Evolutionary conservation across 805 yeast species (phyloP), one percentile per base, ranked within the genome.

Genomic region (Teunomyces stri): DNA sequence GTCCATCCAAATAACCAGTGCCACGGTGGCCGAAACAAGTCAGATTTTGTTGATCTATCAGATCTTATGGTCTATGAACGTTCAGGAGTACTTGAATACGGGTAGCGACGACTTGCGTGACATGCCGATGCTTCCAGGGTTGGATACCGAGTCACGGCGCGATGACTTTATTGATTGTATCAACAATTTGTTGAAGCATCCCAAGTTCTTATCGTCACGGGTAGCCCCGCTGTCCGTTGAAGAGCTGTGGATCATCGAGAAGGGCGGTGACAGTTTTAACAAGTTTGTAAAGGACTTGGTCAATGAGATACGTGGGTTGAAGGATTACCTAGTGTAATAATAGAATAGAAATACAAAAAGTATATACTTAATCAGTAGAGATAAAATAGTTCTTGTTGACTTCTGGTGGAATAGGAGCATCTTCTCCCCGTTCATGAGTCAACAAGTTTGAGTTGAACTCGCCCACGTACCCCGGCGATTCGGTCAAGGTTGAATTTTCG

Each of bases 141-240:
- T 87, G 42, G 89, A 85, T 47, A 72, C 79, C 1, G 74, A 70
- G 30, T 72, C 76, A 25, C 85, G 83, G 49, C 74, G 85, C 49
- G 77, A 74, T n/a, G 80, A 77, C 21, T 76, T 91, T 51, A 69
- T 74, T 3, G 80, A 75, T 37, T 80, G 85, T 9, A 67, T 90
- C 47, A 85, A 80, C 46, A 87, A 89, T 54, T 73, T 91, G 35
- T 73, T 89, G 51, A 84, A 91, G 22, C 97, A 91, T 65, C 96
- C 96, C 11, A 89, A 89, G 63, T 90, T 83, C 55, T 69, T 91
- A 51, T 76, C 87, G 4, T 79, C 91, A 5, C 71, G 94, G 54
- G 75, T 87, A 3, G 72, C 78, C 2, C 80, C 91, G 2, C 76
- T 84, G 2, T 78, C 84, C 10, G 42, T 71, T 2, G 92, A 86